Conservation (phyloP, 768 basidiomycete genomes). For the Rhizopogon vulgaris region DNA sequence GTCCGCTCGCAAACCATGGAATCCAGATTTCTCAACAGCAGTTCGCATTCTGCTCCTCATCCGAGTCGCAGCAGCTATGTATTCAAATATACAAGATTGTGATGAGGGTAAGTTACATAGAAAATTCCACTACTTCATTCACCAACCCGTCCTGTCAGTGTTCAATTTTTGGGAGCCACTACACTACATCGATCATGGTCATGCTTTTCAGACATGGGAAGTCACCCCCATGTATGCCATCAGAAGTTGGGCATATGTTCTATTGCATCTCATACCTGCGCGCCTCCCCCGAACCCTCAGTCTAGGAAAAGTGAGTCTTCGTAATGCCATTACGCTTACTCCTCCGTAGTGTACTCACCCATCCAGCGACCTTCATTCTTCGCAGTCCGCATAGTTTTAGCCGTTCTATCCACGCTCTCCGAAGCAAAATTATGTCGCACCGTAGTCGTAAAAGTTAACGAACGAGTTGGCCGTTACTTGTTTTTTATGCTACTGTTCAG, state of each 20-base stretch:
- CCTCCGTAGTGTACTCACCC: slow-evolving; percentile 5
- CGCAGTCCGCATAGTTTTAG: slow-evolving; percentile 75
- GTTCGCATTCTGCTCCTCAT: slow-evolving; percentile 78
- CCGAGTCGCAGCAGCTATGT: slow-evolving; percentile 85
- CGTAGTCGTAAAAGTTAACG: slow-evolving; percentile 77
- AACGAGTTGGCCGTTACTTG: slow-evolving; percentile 88
- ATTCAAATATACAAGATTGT: slow-evolving; percentile 90
- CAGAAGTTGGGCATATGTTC: slow-evolving; percentile 90
- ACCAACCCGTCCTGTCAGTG: slow-evolving; percentile 41
- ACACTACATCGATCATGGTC: slow-evolving; percentile 80
- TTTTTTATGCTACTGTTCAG: slow-evolving; percentile 81
- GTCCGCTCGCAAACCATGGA: slow-evolving; percentile 74
- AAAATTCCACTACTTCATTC: not conserved
- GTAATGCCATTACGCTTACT: not conserved
- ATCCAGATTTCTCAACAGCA: slow-evolving; percentile 78
- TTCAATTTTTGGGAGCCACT: slow-evolving; percentile 99
- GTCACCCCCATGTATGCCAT: slow-evolving; percentile 87
- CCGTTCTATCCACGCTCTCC: slow-evolving; percentile 61
- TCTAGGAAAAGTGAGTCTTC: slow-evolving; percentile 61
- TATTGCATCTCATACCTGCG: slow-evolving; percentile 70
- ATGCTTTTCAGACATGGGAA: slow-evolving; percentile 98
- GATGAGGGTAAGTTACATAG: slow-evolving; percentile 71
- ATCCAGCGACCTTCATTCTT: slow-evolving; percentile 84
- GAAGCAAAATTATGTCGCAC: slow-evolving; percentile 82
- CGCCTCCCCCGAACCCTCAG: slow-evolving; percentile 52